These are phyloP conservation scores for Asterionellopsis glacialis DNA, from an alignment of 108 stramenopile genomes.

Conservation along the genomic window DNA sequence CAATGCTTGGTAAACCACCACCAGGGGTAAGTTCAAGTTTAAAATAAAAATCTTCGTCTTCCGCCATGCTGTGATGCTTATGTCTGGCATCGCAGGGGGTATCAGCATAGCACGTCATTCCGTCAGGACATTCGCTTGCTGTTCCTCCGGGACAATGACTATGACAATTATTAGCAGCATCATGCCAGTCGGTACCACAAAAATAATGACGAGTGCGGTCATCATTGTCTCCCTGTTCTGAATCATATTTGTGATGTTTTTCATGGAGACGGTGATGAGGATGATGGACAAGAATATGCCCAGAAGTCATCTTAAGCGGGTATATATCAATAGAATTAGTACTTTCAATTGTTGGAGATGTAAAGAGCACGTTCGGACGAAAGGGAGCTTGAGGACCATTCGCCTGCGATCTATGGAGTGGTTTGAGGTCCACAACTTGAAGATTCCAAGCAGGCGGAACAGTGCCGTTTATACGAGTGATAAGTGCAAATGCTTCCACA, in stretches of 20 bases:
- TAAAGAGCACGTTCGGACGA: slow-evolving; percentile 51
- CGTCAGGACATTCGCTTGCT: slow-evolving; percentile 57
- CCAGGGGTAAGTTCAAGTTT: slow-evolving; percentile 19
- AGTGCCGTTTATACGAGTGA: background rate
- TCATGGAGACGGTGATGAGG: background rate
- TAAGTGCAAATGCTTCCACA: slow-evolving; percentile 65
- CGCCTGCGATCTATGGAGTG: slow-evolving; percentile 29
- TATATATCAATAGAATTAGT: background rate
- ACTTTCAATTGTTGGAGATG: slow-evolving; percentile 13
- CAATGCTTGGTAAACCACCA: slow-evolving; percentile 65
- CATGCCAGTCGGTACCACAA: slow-evolving; percentile 85
- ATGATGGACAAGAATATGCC: slow-evolving; percentile 37
- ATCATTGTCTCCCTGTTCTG: background rate
- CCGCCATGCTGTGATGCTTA: slow-evolving; percentile 1
- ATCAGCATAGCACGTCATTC: slow-evolving; percentile 79
- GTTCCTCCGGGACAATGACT: slow-evolving; percentile 66
- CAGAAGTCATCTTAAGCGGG: slow-evolving; percentile 36
- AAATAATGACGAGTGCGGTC: slow-evolving; percentile 73
- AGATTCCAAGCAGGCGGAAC: slow-evolving; percentile 25
- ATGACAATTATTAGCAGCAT: slow-evolving; percentile 60
- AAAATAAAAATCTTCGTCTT: slow-evolving; percentile 13
- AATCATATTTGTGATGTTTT: slow-evolving; percentile 11
- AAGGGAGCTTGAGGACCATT: slow-evolving; percentile 52
- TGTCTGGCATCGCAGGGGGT: slow-evolving; percentile 65
- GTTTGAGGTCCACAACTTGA: slow-evolving; percentile 65